Evolutionary conservation across 2,329 filamentous ascomycete species (phyloP).

Genomic region (Venturia carpophila): DNA sequence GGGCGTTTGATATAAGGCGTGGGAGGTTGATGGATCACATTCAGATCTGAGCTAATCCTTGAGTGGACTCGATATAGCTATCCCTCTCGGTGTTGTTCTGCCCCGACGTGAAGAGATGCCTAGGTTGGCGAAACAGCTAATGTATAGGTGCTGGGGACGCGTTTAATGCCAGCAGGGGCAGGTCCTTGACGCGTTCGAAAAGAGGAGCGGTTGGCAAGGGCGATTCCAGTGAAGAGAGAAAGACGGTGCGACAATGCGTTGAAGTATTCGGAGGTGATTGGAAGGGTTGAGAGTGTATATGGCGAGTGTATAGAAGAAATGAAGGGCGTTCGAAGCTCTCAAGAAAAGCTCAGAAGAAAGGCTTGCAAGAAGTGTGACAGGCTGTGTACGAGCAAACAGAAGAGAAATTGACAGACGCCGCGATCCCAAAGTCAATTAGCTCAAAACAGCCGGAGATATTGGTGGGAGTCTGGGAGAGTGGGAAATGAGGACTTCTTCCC

Average conservation of each 20-base stretch:
- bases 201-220: neutral
- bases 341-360: neutral
- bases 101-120: neutral
- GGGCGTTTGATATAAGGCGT: slow-evolving; percentile 5
- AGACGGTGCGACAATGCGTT: neutral
- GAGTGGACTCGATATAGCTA: neutral
- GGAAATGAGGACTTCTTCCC: neutral
- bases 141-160: neutral
- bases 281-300: neutral
- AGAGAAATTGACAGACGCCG: neutral
- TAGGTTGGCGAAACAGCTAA: neutral
- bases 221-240: neutral
- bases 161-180: slow-evolving; percentile 5
- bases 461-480: neutral
- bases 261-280: neutral
- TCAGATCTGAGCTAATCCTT: neutral
- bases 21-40: neutral
- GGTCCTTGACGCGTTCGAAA: neutral
- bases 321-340: neutral
- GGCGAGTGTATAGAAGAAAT: neutral
- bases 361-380: neutral
- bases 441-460: neutral
- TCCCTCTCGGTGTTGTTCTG: neutral
- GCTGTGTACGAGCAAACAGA: neutral
- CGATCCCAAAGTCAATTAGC: neutral